Evolutionary conservation across 2,329 filamentous ascomycete genomes (phyloP).

Genomic region (Penicillium italicum): DNA sequence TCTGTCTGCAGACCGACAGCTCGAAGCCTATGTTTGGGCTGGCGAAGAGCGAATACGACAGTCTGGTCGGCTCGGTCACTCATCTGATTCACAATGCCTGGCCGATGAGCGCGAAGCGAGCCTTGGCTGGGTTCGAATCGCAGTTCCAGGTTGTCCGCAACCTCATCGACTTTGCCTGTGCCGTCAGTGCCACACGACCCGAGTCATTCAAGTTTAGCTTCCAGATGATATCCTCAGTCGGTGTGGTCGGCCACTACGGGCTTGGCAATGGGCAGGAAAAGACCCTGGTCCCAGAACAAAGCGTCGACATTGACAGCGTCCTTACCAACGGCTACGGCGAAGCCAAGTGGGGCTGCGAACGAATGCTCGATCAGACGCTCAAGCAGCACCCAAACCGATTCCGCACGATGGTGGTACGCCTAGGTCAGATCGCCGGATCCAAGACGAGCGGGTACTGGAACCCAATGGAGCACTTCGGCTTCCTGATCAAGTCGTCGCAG

Average conservation of each 20-base stretch:
- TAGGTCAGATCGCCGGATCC: slow-evolving; percentile 54
- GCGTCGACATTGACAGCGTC: slow-evolving; percentile 39
- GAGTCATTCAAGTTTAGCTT: background rate
- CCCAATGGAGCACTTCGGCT: slow-evolving; percentile 49
- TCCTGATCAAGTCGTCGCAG: slow-evolving; percentile 51
- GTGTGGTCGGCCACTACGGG: slow-evolving; percentile 36
- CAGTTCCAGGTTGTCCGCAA: background rate
- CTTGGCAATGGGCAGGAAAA: slow-evolving; percentile 17
- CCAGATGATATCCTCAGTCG: slow-evolving; percentile 8
- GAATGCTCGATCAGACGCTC: slow-evolving; percentile 50
- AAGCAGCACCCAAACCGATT: slow-evolving; percentile 44
- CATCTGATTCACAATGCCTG: slow-evolving; percentile 7
- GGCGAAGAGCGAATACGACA: background rate
- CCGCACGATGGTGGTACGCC: slow-evolving; percentile 44
- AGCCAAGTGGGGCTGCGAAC: slow-evolving; percentile 52
- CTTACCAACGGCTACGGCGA: slow-evolving; percentile 52
- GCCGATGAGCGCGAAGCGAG: background rate
- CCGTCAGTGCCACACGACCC: too few relatives aligned
- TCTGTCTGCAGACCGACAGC: background rate
- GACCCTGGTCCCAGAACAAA: slow-evolving; percentile 44
- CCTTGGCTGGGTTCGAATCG: background rate
- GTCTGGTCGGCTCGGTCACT: background rate
- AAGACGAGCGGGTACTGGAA: slow-evolving; percentile 54
- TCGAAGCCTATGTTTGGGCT: background rate
- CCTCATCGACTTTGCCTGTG: background rate